Evolutionary conservation across 345 rosid genomes (phyloP).

Genomic region (Erysimum cheiranthoides): DNA sequence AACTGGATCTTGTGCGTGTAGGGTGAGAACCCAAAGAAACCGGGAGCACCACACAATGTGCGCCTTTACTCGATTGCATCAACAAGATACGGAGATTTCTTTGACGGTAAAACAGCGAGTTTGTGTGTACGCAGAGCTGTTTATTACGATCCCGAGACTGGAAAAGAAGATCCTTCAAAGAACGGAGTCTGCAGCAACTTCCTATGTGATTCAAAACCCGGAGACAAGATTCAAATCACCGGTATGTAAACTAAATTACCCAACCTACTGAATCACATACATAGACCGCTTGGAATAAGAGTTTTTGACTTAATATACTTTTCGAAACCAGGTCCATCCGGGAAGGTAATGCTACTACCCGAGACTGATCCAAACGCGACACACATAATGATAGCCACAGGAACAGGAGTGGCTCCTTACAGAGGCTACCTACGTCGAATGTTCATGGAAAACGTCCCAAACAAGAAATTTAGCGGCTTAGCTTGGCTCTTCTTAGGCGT

Average conservation of each 20-base stretch:
- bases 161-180: conserved; percentile 94
- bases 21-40: conserved; percentile 99
- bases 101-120: conserved; percentile 88
- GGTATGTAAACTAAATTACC: conserved; percentile 52
- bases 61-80: conserved; percentile 98
- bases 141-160: conserved; percentile 89
- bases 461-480: conserved; percentile 74
- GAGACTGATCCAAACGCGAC: conserved; percentile 82
- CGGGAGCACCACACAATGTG: conserved; percentile 83
- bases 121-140: conserved; percentile 97
- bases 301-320: background rate
- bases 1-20: conserved; percentile 33
- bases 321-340: conserved; percentile 83
- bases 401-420: conserved; percentile 95
- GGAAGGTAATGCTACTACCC: conserved; percentile 97
- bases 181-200: conserved; percentile 93
- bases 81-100: conserved; percentile 86
- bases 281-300: background rate
- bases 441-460: conserved; percentile 93
- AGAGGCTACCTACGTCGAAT: conserved; percentile 92
- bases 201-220: conserved; percentile 88
- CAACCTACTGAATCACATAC: conserved; percentile 8
- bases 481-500: conserved; percentile 99
- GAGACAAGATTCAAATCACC: conserved; percentile 86
- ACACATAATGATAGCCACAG: conserved; percentile 98